A percentile compares a stretch with the other conserved stretches of the same genome.
Conservation (phyloP, 352 stramenopile species). For the Globisporangium barbulae region DNA sequence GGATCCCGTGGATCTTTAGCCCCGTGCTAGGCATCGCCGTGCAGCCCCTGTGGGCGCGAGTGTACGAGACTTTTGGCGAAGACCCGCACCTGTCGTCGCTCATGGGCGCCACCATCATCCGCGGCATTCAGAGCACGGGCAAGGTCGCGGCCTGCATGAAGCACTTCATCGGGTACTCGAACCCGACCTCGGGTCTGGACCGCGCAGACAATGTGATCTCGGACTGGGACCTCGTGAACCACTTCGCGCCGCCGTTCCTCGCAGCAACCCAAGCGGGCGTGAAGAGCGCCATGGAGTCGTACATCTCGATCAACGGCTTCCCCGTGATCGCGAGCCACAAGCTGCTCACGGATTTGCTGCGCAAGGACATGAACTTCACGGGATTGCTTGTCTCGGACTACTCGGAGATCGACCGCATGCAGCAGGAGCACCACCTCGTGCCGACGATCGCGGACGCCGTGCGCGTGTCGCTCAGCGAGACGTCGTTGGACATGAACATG, state of each 20-base stretch:
- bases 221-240: constrained; percentile 69
- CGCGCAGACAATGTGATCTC: constrained; percentile 65
- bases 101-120: constrained; percentile 71
- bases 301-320: constrained; percentile 85
- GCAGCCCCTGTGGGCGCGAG: constrained; percentile 82
- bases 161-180: constrained; percentile 86
- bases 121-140: constrained; percentile 73
- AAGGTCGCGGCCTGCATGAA: constrained; percentile 85
- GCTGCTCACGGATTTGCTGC: constrained; percentile 74
- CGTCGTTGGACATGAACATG: constrained; percentile 93
- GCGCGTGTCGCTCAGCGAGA: constrained; percentile 67
- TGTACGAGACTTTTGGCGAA: constrained; percentile 94
- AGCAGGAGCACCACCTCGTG: constrained; percentile 80
- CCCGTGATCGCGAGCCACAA: constrained; percentile 85
- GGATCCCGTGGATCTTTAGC: constrained; percentile 91
- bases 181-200: constrained; percentile 60
- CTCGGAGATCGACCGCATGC: constrained; percentile 87
- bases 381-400: constrained; percentile 93
- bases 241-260: constrained; percentile 73
- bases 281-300: constrained; percentile 90
- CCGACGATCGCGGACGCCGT: constrained; percentile 59
- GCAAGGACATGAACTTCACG: constrained; percentile 85
- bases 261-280: constrained; percentile 68
- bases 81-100: constrained; percentile 71
- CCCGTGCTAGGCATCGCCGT: constrained; percentile 83